Evolutionary conservation across 1,284 basidiomycete species (phyloP).

Genomic region (Grifola frondosa): DNA sequence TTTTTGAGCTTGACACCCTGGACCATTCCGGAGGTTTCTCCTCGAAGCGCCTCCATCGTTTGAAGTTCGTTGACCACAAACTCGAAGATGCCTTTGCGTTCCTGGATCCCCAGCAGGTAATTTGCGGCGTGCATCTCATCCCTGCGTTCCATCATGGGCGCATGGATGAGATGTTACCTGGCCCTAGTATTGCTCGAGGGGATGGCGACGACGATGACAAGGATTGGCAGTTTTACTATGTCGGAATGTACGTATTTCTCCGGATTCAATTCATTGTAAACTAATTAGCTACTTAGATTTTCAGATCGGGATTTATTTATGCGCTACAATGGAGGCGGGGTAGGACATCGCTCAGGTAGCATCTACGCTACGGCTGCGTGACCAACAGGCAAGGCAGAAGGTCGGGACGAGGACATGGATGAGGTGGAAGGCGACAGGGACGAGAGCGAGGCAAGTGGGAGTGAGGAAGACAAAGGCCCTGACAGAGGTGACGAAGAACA

Average conservation of each 20-base stretch:
- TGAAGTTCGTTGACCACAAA: background rate
- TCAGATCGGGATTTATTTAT: constrained; percentile 6
- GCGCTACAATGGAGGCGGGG: constrained; percentile 3
- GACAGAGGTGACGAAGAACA: no score
- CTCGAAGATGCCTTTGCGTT: constrained; percentile 4
- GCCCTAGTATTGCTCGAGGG: background rate
- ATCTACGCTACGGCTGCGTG: no score
- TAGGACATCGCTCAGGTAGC: constrained; percentile 5
- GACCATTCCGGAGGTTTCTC: background rate
- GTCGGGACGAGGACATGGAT: no score
- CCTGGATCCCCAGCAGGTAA: constrained; percentile 4
- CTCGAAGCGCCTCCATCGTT: background rate
- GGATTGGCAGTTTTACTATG: constrained; percentile 3
- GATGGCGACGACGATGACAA: background rate
- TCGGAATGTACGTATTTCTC: constrained; percentile 4
- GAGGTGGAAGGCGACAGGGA: no score
- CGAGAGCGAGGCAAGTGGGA: no score
- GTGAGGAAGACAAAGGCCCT: no score
- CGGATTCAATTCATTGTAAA: no score
- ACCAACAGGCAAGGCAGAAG: no score
- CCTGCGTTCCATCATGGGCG: constrained; percentile 2
- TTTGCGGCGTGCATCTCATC: constrained; percentile 3
- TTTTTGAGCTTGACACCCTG: background rate
- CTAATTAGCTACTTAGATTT: constrained; percentile 3
- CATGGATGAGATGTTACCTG: background rate